phyloP scores from a whole-genome alignment of 1,139 yeast genomes.

The Meyerozyma sp. region DNA sequence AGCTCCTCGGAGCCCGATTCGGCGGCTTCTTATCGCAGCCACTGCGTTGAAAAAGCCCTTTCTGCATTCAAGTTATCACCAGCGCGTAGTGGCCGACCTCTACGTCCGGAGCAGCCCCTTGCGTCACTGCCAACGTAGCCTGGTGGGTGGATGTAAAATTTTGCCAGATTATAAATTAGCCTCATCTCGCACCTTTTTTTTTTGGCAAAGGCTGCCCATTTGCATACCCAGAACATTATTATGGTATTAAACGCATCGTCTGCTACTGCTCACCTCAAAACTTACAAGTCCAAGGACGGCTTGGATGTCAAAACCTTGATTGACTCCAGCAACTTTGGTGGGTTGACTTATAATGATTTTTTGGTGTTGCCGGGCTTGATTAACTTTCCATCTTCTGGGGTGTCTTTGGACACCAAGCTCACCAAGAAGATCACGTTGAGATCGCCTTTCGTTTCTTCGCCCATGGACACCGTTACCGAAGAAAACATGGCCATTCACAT shows the following conservation, averaged over 20 bases:
- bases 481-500: conserved; percentile 95
- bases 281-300: conserved; percentile 76
- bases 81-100: too few species aligned
- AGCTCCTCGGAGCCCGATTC: background rate
- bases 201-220: conserved; percentile 43
- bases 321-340: conserved; percentile 90
- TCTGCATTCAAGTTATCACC: too few species aligned
- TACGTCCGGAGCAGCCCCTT: too few species aligned
- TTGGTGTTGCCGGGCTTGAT: conserved; percentile 93
- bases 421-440: conserved; percentile 88
- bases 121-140: background rate
- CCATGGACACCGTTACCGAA: conserved; percentile 99
- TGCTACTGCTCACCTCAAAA: conserved; percentile 63
- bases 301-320: conserved; percentile 77
- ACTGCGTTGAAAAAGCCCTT: background rate
- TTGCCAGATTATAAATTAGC: background rate
- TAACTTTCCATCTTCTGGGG: conserved; percentile 76
- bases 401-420: conserved; percentile 74
- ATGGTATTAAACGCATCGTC: conserved; percentile 52
- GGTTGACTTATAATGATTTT: conserved; percentile 95
- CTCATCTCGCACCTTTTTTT: conserved; percentile 19
- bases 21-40: background rate
- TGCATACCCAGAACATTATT: conserved; percentile 6
- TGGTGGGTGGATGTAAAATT: conserved; percentile 1
- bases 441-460: conserved; percentile 95